Evolutionary conservation across 1,139 yeast genomes (phyloP).

Genomic region (Lodderomyces theae): DNA sequence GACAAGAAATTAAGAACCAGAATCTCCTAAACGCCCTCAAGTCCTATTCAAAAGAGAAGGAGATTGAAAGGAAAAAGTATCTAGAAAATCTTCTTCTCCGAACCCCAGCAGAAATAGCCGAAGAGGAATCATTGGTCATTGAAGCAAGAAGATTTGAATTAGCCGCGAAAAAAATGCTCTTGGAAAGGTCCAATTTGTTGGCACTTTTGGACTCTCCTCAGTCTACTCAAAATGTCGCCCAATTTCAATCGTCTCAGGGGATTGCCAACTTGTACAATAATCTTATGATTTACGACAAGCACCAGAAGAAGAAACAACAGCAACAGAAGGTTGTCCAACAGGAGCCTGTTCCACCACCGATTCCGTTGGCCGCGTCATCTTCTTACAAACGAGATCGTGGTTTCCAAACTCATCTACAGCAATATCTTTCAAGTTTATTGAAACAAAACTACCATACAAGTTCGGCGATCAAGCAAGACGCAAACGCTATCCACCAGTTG

Average conservation of each 20-base stretch:
- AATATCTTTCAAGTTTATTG: constrained; percentile 37
- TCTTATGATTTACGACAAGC: constrained; percentile 73
- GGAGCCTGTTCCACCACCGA: constrained; percentile 59
- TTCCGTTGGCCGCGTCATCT: constrained; percentile 56
- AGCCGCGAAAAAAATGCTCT: constrained; percentile 85
- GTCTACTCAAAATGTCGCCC: constrained; percentile 70
- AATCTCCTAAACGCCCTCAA: constrained; percentile 48
- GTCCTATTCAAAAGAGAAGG: constrained; percentile 64
- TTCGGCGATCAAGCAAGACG: constrained; percentile 31
- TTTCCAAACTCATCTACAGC: constrained; percentile 53
- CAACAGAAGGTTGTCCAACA: constrained; percentile 38
- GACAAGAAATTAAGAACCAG: constrained; percentile 48
- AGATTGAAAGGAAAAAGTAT: constrained; percentile 76
- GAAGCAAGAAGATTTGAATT: constrained; percentile 92
- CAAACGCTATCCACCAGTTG: constrained; percentile 40
- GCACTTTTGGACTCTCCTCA: constrained; percentile 87
- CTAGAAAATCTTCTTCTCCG: constrained; percentile 72
- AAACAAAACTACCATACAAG: constrained; percentile 34
- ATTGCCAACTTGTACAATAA: constrained; percentile 81
- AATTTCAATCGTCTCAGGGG: constrained; percentile 85
- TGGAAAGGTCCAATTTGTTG: constrained; percentile 77
- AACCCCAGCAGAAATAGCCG: constrained; percentile 96
- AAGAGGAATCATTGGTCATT: constrained; percentile 88
- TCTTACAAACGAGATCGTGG: constrained; percentile 49
- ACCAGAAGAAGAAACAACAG: constrained; percentile 44